Base-by-base conservation (phyloP, 306 rosid species). In the Acacia melanoxylon region DNA sequence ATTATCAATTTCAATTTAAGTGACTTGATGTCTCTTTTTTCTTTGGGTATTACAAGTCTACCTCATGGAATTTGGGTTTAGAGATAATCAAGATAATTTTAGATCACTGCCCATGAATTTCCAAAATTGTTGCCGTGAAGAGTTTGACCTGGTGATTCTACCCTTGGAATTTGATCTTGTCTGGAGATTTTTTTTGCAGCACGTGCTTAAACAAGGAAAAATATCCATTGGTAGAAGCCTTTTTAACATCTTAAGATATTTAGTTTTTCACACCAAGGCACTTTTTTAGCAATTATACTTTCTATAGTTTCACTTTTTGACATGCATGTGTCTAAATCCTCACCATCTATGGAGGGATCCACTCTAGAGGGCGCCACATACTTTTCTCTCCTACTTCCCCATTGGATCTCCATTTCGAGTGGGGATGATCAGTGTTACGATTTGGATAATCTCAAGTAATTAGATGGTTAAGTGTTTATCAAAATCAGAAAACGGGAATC, bases 301-400 rank as follows among this genome's bases (percentile, higher is more conserved):
- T 12, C 37, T 59, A 49, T 70, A 70, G 16, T 62, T 49, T 54
- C 68, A 68, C 31, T 76, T 77, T 27, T 76, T 29, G 27, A 58
- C 3, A 8, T 22, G 65, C 31, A 9, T 22, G 31, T 58, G 65
- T 22, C 4, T 9, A 10, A 22, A n/a, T 10, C 14, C 65, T 58
- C 14, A 58, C 65, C 15, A 58, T 1, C 29, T n/a, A 8, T 56
- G 62, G 27, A n/a, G 62, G 62, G 62, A 56, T 56, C 13, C 62
- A n/a, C 62, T 56, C 27, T 56, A 58, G 35, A 10, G 17, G 66
- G 66, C 15, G 8, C 33, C 66, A 24, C 66, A 10, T 59, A 8
- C 8, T 10, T 59, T 2, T 59, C 17, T 9, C 27, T 22, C 29
- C 27, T 22, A 13, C 10, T 58, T 10, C 31, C 31, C 5, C 31